phyloP scores from a whole-genome alignment of 192 early-diverging fungal species.

The Dispira simplex region DNA sequence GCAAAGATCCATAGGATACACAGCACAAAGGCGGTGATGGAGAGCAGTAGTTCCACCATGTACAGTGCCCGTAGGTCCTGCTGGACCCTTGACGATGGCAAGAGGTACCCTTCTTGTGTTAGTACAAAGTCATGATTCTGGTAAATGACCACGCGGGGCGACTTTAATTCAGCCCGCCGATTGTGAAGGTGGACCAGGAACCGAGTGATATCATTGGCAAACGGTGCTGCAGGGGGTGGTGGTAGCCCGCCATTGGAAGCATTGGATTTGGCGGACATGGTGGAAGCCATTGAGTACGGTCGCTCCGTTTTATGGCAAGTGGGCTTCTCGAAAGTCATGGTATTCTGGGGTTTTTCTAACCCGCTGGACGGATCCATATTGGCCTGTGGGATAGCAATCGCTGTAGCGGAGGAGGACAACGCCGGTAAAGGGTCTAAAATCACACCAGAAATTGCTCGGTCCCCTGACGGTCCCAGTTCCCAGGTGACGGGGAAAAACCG shows the following conservation, averaged over 20 bases:
- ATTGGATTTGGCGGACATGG: background rate
- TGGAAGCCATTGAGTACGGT: background rate
- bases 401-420: too few species aligned
- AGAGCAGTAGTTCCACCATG: constrained; percentile 1
- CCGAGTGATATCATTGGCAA: background rate
- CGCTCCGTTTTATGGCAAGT: too few species aligned
- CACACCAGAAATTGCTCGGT: too few species aligned
- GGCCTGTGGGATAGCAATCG: too few species aligned
- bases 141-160: background rate
- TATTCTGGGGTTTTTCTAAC: too few species aligned
- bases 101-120: background rate
- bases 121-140: background rate
- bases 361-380: too few species aligned
- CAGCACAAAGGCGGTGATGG: background rate
- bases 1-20: constrained; percentile 10
- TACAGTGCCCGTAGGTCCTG: background rate
- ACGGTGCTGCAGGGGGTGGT: background rate
- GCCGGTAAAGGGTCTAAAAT: too few species aligned
- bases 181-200: background rate
- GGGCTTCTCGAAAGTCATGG: too few species aligned
- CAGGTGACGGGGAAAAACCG: too few species aligned
- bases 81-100: background rate
- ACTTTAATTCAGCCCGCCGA: background rate
- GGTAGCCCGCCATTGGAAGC: background rate
- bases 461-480: too few species aligned